Conservation (phyloP, 371 early-diverging fungal species). For the Mycotypha africana region DNA sequence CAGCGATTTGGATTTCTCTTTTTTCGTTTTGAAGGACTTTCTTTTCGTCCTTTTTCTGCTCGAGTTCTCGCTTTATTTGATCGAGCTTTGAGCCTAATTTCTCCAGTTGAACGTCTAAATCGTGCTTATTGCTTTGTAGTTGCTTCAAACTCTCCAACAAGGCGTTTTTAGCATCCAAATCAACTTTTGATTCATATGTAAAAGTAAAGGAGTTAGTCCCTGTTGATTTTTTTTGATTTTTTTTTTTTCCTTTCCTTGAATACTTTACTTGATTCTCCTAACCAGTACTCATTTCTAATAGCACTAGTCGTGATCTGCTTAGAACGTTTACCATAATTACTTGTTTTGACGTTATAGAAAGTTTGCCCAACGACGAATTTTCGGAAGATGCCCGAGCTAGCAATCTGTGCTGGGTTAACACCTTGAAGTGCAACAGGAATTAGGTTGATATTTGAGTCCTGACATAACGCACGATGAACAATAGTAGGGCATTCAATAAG, state of each 20-base stretch:
- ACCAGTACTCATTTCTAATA: constrained; percentile 25
- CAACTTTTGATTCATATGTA: constrained; percentile 9
- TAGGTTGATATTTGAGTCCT: constrained; percentile 49
- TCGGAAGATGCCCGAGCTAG: constrained; percentile 16
- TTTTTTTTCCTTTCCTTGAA: too few relatives aligned
- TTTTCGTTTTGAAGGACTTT: constrained; percentile 22
- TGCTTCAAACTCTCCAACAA: constrained; percentile 7
- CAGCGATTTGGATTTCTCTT: constrained; percentile 10
- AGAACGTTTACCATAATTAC: constrained; percentile 41
- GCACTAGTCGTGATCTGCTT: constrained; percentile 34
- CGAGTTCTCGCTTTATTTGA: constrained; percentile 16
- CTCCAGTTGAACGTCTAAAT: constrained; percentile 36
- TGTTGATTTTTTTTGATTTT: too few relatives aligned
- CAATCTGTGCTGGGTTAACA: constrained; percentile 38
- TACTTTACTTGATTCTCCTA: constrained; percentile 44
- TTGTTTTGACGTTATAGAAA: constrained; percentile 40
- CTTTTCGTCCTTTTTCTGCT: constrained; percentile 29
- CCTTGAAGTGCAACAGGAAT: constrained; percentile 47
- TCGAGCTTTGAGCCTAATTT: constrained; percentile 16
- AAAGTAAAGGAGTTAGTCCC: neutral
- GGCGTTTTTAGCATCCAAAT: constrained; percentile 18
- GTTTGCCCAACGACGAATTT: constrained; percentile 49
- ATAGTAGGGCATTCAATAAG: constrained; percentile 71
- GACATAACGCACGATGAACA: constrained; percentile 64
- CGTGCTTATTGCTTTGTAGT: constrained; percentile 2